Percentiles rank a stretch among this genome's conserved stretches.
These are phyloP conservation scores for Termitomyces titanicus DNA, from an alignment of 768 basidiomycete genomes.

Conservation along the genomic window DNA sequence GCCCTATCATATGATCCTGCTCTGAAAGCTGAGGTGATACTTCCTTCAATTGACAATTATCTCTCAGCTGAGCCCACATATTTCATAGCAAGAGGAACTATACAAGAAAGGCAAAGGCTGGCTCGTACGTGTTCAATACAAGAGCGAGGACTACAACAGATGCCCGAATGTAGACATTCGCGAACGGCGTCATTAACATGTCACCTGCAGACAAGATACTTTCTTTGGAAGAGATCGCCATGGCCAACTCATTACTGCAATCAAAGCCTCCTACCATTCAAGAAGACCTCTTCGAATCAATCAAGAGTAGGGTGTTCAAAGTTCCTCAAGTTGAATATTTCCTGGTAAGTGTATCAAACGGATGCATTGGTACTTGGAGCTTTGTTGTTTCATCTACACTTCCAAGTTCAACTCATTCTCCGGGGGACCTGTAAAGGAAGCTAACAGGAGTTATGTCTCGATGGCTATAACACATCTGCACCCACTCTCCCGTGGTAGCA, in stretches of 20 bases:
- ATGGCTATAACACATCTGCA: slow-evolving; percentile 34
- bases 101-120: slow-evolving; percentile 25
- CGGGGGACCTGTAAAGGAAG: slow-evolving; percentile 20
- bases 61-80: no score
- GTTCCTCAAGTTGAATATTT: slow-evolving; percentile 28
- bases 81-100: slow-evolving; percentile 23
- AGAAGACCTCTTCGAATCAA: slow-evolving; percentile 22
- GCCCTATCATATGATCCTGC: slow-evolving; percentile 25
- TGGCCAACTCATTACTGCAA: slow-evolving; percentile 19
- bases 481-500: slow-evolving; percentile 43
- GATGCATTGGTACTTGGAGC: background rate
- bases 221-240: slow-evolving; percentile 17
- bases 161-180: slow-evolving; percentile 22
- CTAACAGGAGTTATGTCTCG: slow-evolving; percentile 31
- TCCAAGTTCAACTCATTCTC: slow-evolving; percentile 31
- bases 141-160: background rate
- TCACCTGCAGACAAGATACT: slow-evolving; percentile 23
- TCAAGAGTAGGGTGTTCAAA: slow-evolving; percentile 22
- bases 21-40: slow-evolving; percentile 22
- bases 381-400: background rate
- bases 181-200: slow-evolving; percentile 25
- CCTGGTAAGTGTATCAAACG: slow-evolving; percentile 16
- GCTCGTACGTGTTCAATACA: slow-evolving; percentile 18
- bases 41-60: background rate
- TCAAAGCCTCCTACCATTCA: slow-evolving; percentile 25